Conservation (phyloP, 108 stramenopile genomes). For the Cyclotella atomus region DNA sequence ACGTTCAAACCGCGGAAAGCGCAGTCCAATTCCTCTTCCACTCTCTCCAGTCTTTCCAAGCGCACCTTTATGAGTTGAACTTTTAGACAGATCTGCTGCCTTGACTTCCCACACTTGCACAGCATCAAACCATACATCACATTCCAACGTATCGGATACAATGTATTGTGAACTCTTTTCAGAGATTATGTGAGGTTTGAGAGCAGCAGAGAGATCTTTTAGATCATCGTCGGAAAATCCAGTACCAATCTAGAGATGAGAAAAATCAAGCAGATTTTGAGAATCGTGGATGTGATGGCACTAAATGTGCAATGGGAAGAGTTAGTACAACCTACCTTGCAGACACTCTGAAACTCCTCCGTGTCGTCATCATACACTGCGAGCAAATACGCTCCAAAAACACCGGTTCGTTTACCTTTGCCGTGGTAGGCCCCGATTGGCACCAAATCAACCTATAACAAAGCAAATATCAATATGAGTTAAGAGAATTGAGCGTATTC, state of each 20-base stretch:
- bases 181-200: conserved; percentile 74
- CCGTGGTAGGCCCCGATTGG: conserved; percentile 98
- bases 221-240: conserved; percentile 98
- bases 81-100: conserved; percentile 96
- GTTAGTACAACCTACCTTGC: conserved; percentile 63
- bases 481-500: too few species aligned
- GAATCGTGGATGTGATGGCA: too few species aligned
- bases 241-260: conserved; percentile 89
- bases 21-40: conserved; percentile 95
- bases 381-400: conserved; percentile 97
- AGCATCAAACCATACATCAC: conserved; percentile 98
- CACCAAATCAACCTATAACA: conserved; percentile 82
- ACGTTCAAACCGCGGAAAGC: conserved; percentile 98
- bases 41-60: conserved; percentile 81
- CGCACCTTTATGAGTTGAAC: conserved; percentile 90
- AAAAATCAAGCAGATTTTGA: too few species aligned
- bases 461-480: not conserved
- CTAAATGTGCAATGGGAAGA: too few species aligned
- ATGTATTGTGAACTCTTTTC: conserved; percentile 83
- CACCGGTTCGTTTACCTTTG: conserved; percentile 93
- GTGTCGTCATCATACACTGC: conserved; percentile 97
- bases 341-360: conserved; percentile 97
- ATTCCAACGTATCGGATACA: conserved; percentile 81
- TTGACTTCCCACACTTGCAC: conserved; percentile 98
- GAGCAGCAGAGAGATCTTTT: conserved; percentile 72